Evolutionary conservation across 1,284 basidiomycete genomes (phyloP).

Genomic region (Moesziomyces sp.): DNA sequence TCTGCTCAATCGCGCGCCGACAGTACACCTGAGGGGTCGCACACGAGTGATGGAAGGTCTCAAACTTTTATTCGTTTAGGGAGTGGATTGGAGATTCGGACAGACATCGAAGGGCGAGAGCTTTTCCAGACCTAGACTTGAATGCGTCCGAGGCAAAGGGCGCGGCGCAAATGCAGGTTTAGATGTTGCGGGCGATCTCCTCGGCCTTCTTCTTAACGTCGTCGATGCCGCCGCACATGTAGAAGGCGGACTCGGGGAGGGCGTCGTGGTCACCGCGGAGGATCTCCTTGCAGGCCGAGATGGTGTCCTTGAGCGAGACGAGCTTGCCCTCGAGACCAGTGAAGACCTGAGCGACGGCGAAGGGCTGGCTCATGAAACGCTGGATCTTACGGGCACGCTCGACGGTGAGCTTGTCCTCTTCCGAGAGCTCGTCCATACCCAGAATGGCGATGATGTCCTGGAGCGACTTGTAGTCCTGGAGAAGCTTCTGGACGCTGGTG

Average conservation of each 20-base stretch:
- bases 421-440: constrained; percentile 99
- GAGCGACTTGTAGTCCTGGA: constrained; percentile 99
- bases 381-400: constrained; percentile 75
- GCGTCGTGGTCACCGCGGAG: constrained; percentile 86
- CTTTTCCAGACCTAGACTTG: constrained; percentile 10
- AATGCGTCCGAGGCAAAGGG: background rate
- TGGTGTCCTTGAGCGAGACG: constrained; percentile 74
- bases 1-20: background rate
- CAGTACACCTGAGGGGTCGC: background rate
- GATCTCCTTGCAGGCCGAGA: constrained; percentile 75
- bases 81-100: constrained; percentile 5
- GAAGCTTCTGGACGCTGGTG: constrained; percentile 95
- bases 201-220: constrained; percentile 97
- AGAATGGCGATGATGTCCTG: constrained; percentile 86
- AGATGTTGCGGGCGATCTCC: constrained; percentile 75
- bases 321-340: constrained; percentile 98
- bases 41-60: background rate
- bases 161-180: constrained; percentile 5
- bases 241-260: constrained; percentile 81
- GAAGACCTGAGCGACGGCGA: constrained; percentile 99
- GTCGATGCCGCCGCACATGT: constrained; percentile 83
- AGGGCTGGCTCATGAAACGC: constrained; percentile 98
- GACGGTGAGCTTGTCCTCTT: constrained; percentile 98
- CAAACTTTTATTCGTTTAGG: constrained; percentile 25
- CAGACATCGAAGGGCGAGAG: constrained; percentile 5